A percentile compares a stretch with the other conserved stretches of the same genome.
phyloP scores from a whole-genome alignment of 257 asterid genomes.

The Paraleonurus japonicus region DNA sequence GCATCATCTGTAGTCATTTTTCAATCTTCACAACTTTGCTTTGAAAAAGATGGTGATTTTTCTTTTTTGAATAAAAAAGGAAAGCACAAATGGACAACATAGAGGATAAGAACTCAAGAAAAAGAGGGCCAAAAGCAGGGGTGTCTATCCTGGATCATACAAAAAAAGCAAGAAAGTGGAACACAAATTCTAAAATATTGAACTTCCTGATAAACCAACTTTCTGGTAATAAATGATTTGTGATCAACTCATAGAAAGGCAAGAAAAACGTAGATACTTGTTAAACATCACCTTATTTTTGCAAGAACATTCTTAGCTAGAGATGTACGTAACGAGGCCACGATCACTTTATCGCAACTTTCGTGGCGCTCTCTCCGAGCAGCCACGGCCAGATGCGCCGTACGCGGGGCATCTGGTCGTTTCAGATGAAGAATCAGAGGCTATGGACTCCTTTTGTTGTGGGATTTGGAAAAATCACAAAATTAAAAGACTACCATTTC shows the following conservation, averaged over 20 bases:
- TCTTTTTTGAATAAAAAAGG: conserved; percentile 3
- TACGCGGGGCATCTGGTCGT: conserved; percentile 51
- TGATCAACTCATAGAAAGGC: neutral
- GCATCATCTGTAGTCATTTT: neutral
- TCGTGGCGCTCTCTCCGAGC: conserved; percentile 44
- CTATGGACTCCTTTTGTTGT: conserved; percentile 53
- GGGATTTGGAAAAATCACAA: conserved; percentile 50
- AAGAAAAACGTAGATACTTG: neutral
- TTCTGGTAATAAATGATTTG: neutral
- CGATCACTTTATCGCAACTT: conserved; percentile 59
- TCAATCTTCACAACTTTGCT: conserved; percentile 4
- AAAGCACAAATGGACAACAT: neutral
- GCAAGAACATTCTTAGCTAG: neutral
- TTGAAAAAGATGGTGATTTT: conserved; percentile 26
- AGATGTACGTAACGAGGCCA: conserved; percentile 59
- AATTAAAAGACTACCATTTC: conserved; percentile 65
- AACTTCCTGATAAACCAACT: neutral
- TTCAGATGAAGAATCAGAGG: conserved; percentile 62
- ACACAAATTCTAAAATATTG: neutral
- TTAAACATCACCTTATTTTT: neutral
- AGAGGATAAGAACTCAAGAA: conserved; percentile 14
- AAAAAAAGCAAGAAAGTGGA: neutral
- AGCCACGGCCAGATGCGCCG: conserved; percentile 44
- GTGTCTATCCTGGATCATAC: neutral
- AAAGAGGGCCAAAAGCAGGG: conserved; percentile 14